Evolutionary conservation across 176 grass and related monocot species (phyloP), one percentile per base, ranked within the genome.

Genomic region (Pharus latifolius): DNA sequence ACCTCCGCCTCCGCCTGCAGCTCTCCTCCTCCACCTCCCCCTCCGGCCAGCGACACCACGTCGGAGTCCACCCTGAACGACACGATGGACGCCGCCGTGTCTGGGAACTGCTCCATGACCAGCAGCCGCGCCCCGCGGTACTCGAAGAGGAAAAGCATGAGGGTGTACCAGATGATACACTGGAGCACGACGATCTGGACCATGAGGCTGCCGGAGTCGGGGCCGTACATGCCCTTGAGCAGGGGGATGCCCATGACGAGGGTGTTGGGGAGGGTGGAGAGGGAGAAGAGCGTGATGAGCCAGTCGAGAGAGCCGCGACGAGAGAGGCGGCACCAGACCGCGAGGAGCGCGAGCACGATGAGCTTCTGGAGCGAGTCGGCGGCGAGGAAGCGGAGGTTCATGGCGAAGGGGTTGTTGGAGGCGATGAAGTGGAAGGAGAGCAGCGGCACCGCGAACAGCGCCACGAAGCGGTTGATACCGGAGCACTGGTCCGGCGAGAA

Each of bases 21-120:
- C 11, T 83, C 82, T 10, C 61, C 70, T 13, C 69, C 77, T 1
- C 82, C 78, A 1, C 35, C 35, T 38, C 35, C 35, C 35, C 35
- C 6, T 38, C 57, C 70, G 51, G 89, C 92, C 62, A 96, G 88
- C 0, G 88, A 96, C 60, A 96, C 73, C 49, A 96, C 84, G 82
- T 91, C 92, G 42, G 92, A 96, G 57, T 96, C 92, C 15, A 96
- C 92, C 13, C 85, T 78, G 63, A 96, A 96, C 24, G 92, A 96
- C 16, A 96, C 81, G 54, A 96, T 88, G 16, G 81, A 85, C 0
- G 77, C 91, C 0, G 88, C 92, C 15, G 88, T 69, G 84, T 81
- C 88, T 0, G 92, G 88, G 73, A 96, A 91, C 80, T 96, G 88
- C 65, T 91, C 91, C 54, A 79, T 69, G 48, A 96, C 81, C 3